Percentiles rank a stretch among this genome's conserved stretches.
phyloP scores from a whole-genome alignment of 495 filamentous ascomycete species.

The Poronia punctata region DNA sequence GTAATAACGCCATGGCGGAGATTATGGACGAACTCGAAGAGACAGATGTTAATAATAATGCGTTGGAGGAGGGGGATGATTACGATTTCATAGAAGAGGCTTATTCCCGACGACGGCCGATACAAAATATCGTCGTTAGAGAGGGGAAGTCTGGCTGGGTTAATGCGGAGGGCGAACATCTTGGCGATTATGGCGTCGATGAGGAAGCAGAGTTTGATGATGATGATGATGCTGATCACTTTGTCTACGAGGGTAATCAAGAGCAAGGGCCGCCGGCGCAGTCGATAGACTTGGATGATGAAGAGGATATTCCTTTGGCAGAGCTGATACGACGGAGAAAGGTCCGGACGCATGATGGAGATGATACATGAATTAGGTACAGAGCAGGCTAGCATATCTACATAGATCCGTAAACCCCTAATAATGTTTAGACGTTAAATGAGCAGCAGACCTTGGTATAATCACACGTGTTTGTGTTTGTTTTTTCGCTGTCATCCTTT shows the following conservation, averaged over 20 bases:
- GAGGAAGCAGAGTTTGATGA: conserved; percentile 73
- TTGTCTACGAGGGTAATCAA: background rate
- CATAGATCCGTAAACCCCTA: too few species aligned
- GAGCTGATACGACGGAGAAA: conserved; percentile 53
- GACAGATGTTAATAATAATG: too few species aligned
- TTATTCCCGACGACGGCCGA: conserved; percentile 17
- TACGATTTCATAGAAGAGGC: conserved; percentile 23
- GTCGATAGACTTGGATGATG: conserved; percentile 20
- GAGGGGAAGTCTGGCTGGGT: conserved; percentile 64
- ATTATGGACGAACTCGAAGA: conserved; percentile 38
- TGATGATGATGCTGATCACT: conserved; percentile 14
- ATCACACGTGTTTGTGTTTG: too few species aligned
- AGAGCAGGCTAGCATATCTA: background rate
- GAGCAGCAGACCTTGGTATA: too few species aligned
- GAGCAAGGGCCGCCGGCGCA: background rate
- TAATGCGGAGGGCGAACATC: conserved; percentile 76
- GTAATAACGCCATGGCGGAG: conserved; percentile 13
- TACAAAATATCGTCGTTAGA: conserved; percentile 10
- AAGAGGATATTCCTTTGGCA: conserved; percentile 75
- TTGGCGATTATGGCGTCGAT: conserved; percentile 88
- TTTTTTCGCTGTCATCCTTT: too few species aligned
- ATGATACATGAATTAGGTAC: conserved; percentile 10
- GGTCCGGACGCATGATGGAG: conserved; percentile 22
- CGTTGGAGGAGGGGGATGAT: conserved; percentile 27
- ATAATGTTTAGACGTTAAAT: background rate